phyloP scores from a whole-genome alignment of 2,329 filamentous ascomycete species.

The Xylariaceae sp. region DNA sequence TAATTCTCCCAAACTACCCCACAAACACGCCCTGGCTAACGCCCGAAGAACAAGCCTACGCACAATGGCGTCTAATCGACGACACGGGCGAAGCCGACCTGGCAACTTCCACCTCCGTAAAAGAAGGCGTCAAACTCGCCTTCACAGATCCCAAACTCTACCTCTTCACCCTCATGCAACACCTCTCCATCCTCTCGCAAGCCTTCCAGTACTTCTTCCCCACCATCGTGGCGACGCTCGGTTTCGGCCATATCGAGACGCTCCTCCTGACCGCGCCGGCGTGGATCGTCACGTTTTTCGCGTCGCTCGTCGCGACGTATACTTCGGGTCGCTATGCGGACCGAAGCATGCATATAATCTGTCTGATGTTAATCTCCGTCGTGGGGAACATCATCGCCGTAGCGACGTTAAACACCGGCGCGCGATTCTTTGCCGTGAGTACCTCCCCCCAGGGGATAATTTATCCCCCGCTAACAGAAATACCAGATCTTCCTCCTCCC shows the following conservation, averaged over 20 bases:
- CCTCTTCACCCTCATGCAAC: slow-evolving; percentile 50
- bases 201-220: slow-evolving; percentile 64
- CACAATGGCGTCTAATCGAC: slow-evolving; percentile 46
- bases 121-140: slow-evolving; percentile 44
- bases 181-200: slow-evolving; percentile 46
- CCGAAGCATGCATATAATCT: slow-evolving; percentile 52
- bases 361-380: slow-evolving; percentile 46
- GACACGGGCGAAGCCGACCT: slow-evolving; percentile 45
- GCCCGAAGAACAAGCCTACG: slow-evolving; percentile 47
- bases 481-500: slow-evolving; percentile 52
- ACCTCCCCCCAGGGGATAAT: neutral
- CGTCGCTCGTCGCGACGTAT: slow-evolving; percentile 50
- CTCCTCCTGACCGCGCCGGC: slow-evolving; percentile 54
- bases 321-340: slow-evolving; percentile 50
- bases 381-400: slow-evolving; percentile 53
- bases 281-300: slow-evolving; percentile 49
- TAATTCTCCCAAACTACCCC: slow-evolving; percentile 49
- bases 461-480: neutral
- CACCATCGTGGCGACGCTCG: slow-evolving; percentile 56
- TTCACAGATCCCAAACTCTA: slow-evolving; percentile 47
- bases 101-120: slow-evolving; percentile 35
- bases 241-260: slow-evolving; percentile 49
- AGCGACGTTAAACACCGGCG: slow-evolving; percentile 43
- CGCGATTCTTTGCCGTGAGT: slow-evolving; percentile 50
- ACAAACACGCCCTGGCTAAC: slow-evolving; percentile 48